Evolutionary conservation across 140 eudicot species (phyloP), one percentile per base, ranked within the genome.

Genomic region (Eryngium alpinum): DNA sequence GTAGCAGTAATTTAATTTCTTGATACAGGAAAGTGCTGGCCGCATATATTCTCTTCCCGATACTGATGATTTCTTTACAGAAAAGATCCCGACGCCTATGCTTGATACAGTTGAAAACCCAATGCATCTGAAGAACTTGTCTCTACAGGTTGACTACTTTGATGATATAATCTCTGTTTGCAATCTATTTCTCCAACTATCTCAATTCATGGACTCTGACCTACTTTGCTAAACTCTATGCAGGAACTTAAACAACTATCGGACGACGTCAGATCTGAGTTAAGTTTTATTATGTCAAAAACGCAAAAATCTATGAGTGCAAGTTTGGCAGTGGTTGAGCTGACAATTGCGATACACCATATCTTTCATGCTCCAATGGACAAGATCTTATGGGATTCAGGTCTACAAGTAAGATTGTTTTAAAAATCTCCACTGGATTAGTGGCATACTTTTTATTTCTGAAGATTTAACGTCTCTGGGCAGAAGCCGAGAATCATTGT

Each of bases 341-440:
- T 94, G 82, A 92, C 98, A 19, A 86, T 94, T 83, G 98, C 98
- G 33, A 87, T 94, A 59, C 98, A 94, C 81, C 90, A 88, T 83
- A 97, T 92, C 46, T 94, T 94, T 88, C 88, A 90, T 33, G 88
- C 96, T 60, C 98, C 98, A 34, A 84, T 89, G 90, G 98, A 94
- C 87, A 94, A 92, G 83, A 92, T 94, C 86, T 86, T 92, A 69
- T 94, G 98, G 98, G 98, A 94, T 88, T 85, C 84, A 38, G 97
- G 91, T 71, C 92, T 90, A 63, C 98, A 94, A 75, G 98, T 94
- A 86, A 89, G 94, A 73, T 51, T 62, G 33, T 67, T 38, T 70
- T 18, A 28, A 31, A 25, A 24, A 25, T 75, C 32, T 74, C 31
- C 59, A 5, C 12, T 46, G 27, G 18, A 75, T 1, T 6, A 19